A percentile compares a stretch with the other conserved stretches of the same genome.
Conservation (phyloP, 1,284 basidiomycete species). For the Schizopora paradoxa region DNA sequence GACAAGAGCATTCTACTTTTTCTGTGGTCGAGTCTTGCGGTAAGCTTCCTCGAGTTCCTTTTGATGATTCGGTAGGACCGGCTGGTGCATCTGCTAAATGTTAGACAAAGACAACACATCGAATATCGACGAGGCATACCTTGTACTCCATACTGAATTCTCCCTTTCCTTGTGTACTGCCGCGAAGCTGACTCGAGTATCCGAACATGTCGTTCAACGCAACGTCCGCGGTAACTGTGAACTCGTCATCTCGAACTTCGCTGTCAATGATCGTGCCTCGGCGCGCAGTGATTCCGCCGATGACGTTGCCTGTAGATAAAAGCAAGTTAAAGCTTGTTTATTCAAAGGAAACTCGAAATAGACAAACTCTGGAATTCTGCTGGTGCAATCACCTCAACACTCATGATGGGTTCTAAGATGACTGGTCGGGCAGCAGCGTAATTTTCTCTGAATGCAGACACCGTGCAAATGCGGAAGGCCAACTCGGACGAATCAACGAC, state of each 20-base stretch:
- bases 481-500: conserved; percentile 97
- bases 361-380: conserved; percentile 89
- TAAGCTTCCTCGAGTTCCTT: conserved; percentile 74
- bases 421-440: conserved; percentile 76
- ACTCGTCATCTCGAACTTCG: conserved; percentile 96
- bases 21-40: conserved; percentile 42
- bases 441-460: conserved; percentile 91
- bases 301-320: conserved; percentile 60
- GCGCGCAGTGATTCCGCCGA: conserved; percentile 90
- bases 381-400: conserved; percentile 94
- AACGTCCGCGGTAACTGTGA: conserved; percentile 88
- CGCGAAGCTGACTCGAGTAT: conserved; percentile 88
- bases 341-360: conserved; percentile 1
- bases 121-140: conserved; percentile 36
- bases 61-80: conserved; percentile 87
- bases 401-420: conserved; percentile 97
- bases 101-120: conserved; percentile 13
- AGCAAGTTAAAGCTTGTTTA: conserved; percentile 3
- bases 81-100: conserved; percentile 57
- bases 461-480: conserved; percentile 88
- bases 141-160: conserved; percentile 98
- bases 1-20: conserved; percentile 18
- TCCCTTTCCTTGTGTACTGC: conserved; percentile 93
- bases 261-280: conserved; percentile 95
- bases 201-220: conserved; percentile 99